Evolutionary conservation across 176 grass and related monocot genomes (phyloP).

Genomic region (Leersia perrieri): DNA sequence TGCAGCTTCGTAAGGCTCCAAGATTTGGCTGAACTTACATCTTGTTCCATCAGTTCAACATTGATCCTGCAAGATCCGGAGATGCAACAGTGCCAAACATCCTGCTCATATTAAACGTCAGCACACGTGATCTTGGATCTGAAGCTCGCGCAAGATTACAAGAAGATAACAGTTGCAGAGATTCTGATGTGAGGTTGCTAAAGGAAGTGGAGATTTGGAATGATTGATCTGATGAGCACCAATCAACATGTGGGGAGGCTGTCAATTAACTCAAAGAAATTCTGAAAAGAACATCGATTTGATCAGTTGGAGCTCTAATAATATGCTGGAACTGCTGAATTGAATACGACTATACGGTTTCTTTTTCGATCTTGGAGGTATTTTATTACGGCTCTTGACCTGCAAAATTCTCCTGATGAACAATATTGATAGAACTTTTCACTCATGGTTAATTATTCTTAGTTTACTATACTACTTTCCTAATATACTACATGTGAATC

Average conservation of each 20-base stretch:
- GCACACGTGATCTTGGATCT: constrained; percentile 12
- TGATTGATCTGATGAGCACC: not conserved
- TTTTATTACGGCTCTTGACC: not conserved
- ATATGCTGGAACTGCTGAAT: not conserved
- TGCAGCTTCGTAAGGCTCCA: constrained; percentile 13
- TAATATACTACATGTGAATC: not conserved
- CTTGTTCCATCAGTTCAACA: not conserved
- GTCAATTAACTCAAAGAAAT: not conserved
- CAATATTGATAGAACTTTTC: not conserved
- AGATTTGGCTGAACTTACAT: constrained; percentile 30
- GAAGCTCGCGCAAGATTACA: not conserved
- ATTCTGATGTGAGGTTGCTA: constrained; percentile 12
- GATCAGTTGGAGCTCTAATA: not conserved
- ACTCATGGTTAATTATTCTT: not conserved
- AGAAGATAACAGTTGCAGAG: constrained; percentile 10
- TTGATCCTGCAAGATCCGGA: not conserved
- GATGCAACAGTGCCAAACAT: not conserved
- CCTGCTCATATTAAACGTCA: not conserved
- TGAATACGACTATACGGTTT: not conserved
- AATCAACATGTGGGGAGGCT: not conserved
- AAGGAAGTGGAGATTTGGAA: not conserved
- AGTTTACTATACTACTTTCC: not conserved
- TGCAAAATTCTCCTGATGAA: not conserved
- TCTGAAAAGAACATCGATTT: not conserved
- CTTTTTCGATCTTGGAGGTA: not conserved